Conservation (phyloP, 352 stramenopile genomes). For the Phytophthora ramorum region DNA sequence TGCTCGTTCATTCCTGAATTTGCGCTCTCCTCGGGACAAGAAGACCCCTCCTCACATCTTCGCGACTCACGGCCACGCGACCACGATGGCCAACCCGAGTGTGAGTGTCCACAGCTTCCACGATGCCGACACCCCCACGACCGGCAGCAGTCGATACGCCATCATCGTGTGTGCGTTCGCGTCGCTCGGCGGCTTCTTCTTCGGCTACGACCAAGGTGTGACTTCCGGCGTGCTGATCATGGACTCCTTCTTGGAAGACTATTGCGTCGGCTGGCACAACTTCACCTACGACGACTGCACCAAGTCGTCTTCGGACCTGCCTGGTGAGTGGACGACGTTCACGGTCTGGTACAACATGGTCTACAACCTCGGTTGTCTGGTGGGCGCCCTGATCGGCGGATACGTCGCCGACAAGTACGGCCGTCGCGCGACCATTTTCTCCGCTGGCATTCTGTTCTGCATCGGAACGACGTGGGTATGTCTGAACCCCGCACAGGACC, state of each 20-base stretch:
- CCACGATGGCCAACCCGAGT: slow-evolving; percentile 16
- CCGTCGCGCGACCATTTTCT: too few species aligned
- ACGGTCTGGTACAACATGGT: slow-evolving; percentile 46
- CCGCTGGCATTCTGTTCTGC: slow-evolving; percentile 37
- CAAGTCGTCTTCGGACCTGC: slow-evolving; percentile 19
- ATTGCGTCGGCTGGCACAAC: slow-evolving; percentile 46
- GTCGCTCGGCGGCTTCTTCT: slow-evolving; percentile 42
- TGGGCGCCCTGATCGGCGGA: slow-evolving; percentile 42
- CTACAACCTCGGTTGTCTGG: slow-evolving; percentile 48
- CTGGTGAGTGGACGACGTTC: slow-evolving; percentile 40
- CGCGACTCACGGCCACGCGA: slow-evolving; percentile 18
- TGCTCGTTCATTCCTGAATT: slow-evolving; percentile 33
- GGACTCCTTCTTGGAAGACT: slow-evolving; percentile 45
- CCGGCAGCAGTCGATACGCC: slow-evolving; percentile 31
- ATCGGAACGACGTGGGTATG: slow-evolving; percentile 44
- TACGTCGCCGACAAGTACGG: slow-evolving; percentile 35
- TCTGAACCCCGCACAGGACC: slow-evolving; percentile 28
- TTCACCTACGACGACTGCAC: slow-evolving; percentile 42
- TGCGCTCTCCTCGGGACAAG: slow-evolving; percentile 12
- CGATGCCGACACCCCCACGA: slow-evolving; percentile 30
- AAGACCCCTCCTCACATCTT: slow-evolving; percentile 15
- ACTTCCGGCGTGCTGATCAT: slow-evolving; percentile 42
- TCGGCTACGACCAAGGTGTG: slow-evolving; percentile 42
- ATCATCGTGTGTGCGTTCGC: slow-evolving; percentile 44
- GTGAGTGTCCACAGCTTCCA: slow-evolving; percentile 33